Percentiles rank a stretch among this genome's conserved stretches.
Conservation (phyloP, 2,329 filamentous ascomycete species). For the Clonostachys rosea region DNA sequence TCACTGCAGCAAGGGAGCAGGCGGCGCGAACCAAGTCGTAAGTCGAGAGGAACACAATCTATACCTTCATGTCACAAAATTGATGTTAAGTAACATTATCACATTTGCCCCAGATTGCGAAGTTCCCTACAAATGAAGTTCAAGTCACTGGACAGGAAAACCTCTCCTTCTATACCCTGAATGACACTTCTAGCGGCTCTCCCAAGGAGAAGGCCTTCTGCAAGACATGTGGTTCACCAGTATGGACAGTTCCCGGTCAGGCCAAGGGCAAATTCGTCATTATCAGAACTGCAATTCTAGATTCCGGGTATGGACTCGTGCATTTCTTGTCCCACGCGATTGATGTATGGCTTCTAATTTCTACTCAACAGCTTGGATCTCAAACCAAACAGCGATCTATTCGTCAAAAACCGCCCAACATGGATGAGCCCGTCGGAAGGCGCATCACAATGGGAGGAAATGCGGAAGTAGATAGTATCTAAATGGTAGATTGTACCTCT, state of each 20-base stretch:
- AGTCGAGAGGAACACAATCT: neutral
- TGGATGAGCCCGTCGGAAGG: conserved; percentile 12
- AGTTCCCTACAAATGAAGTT: neutral
- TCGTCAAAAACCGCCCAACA: conserved; percentile 14
- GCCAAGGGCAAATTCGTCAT: conserved; percentile 10
- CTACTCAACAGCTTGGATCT: conserved; percentile 6
- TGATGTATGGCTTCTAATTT: neutral
- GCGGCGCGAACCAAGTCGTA: neutral
- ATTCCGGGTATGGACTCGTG: conserved; percentile 11
- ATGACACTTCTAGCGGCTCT: neutral
- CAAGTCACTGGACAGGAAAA: neutral
- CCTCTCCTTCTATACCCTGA: neutral
- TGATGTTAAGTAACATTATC: neutral
- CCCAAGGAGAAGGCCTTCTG: conserved; percentile 1
- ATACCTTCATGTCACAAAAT: too few relatives aligned
- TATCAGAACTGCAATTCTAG: conserved; percentile 13
- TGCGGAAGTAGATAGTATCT: conserved; percentile 10
- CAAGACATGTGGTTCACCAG: neutral
- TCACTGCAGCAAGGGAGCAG: neutral
- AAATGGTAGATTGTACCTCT: too few relatives aligned
- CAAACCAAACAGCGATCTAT: conserved; percentile 17
- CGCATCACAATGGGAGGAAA: conserved; percentile 16
- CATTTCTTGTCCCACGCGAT: too few relatives aligned
- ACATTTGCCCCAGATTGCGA: neutral
- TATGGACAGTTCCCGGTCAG: neutral